A percentile compares a stretch with the other conserved stretches of the same genome.
Conservation (phyloP, 306 rosid species). For the Gynostemma pentaphyllum region DNA sequence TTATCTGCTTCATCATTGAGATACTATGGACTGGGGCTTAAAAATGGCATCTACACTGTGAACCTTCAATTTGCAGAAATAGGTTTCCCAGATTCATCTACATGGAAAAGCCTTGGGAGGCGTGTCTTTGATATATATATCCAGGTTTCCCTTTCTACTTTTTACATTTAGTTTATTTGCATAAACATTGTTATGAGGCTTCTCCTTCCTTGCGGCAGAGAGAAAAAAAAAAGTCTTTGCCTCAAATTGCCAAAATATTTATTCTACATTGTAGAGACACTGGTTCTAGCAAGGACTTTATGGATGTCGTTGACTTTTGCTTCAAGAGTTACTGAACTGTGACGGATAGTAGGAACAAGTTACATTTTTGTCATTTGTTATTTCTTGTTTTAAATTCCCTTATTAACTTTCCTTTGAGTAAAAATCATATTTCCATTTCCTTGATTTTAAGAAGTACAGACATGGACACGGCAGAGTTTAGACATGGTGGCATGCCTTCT, state of each 20-base stretch:
- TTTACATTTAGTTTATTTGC: not conserved
- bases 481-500: no score
- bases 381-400: no score
- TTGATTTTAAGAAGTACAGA: no score
- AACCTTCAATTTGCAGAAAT: slow-evolving; percentile 51
- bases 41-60: slow-evolving; percentile 48
- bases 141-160: slow-evolving; percentile 29
- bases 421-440: not conserved
- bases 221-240: not conserved
- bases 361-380: no score
- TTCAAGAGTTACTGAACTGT: no score
- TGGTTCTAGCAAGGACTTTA: not conserved
- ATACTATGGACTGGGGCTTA: slow-evolving; percentile 54
- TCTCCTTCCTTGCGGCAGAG: not conserved
- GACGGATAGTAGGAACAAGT: no score
- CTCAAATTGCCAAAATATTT: not conserved
- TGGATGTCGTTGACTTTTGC: no score
- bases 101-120: slow-evolving; percentile 58
- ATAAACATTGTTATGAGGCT: not conserved
- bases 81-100: slow-evolving; percentile 14
- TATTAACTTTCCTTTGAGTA: not conserved
- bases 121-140: slow-evolving; percentile 57
- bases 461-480: no score
- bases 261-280: not conserved
- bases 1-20: slow-evolving; percentile 62